A percentile compares a stretch with the other conserved stretches of the same genome.
Conservation (phyloP, 2,329 filamentous ascomycete genomes). For the Arthrobotrys iridis region DNA sequence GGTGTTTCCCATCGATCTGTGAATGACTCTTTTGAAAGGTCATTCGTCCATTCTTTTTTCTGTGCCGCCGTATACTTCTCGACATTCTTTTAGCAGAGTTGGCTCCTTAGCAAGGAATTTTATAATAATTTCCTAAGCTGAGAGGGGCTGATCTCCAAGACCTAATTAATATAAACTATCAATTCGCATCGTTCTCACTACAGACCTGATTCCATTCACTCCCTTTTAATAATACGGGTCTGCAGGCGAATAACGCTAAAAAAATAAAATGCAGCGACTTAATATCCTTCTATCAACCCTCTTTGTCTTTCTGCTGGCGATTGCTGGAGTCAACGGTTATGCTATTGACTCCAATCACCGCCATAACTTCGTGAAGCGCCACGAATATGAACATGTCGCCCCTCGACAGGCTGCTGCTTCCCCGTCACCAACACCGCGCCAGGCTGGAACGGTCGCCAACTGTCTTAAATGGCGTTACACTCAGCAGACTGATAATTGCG, state of each 20-base stretch:
- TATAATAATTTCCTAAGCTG: background rate
- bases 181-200: background rate
- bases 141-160: background rate
- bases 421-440: background rate
- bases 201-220: constrained; percentile 10
- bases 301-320: constrained; percentile 27
- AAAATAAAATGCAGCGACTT: constrained; percentile 32
- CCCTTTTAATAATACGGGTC: constrained; percentile 8
- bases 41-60: constrained; percentile 52
- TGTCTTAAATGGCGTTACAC: constrained; percentile 21
- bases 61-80: constrained; percentile 15
- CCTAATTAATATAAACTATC: constrained; percentile 20
- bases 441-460: constrained; percentile 5
- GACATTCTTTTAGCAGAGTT: constrained; percentile 27
- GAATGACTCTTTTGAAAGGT: constrained; percentile 43
- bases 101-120: background rate
- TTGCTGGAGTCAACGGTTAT: constrained; percentile 18
- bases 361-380: background rate
- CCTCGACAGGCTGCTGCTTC: background rate
- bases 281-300: constrained; percentile 42
- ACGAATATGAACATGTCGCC: background rate
- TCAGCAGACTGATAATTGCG: constrained; percentile 17
- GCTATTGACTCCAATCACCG: constrained; percentile 14
- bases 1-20: constrained; percentile 42
- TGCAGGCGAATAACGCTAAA: background rate